Evolutionary conservation across 129 eudicot species (phyloP).

Genomic region (Escallonia herrerae): DNA sequence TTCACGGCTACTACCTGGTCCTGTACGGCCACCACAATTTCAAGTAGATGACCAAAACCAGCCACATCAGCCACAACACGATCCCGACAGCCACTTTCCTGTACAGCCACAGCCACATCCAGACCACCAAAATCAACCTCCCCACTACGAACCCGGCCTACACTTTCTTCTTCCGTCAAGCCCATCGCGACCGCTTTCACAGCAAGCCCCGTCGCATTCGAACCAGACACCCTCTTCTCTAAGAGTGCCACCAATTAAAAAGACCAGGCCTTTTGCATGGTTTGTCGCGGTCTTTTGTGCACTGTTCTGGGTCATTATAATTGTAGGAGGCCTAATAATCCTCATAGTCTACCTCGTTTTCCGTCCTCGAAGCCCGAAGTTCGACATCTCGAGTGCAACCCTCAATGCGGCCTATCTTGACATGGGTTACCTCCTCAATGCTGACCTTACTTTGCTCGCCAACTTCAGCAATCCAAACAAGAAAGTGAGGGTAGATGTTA

Average conservation of each 20-base stretch:
- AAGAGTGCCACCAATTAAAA: constrained; percentile 26
- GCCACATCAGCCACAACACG: too few species aligned
- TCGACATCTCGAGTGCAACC: constrained; percentile 58
- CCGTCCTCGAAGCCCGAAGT: constrained; percentile 72
- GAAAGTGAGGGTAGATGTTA: constrained; percentile 62
- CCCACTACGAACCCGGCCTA: too few species aligned
- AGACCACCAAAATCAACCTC: constrained; percentile 16
- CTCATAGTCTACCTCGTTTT: constrained; percentile 59
- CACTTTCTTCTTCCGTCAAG: too few species aligned
- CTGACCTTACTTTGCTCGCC: constrained; percentile 62
- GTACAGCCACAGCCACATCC: too few species aligned
- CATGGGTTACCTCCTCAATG: constrained; percentile 75
- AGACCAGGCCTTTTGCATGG: constrained; percentile 60
- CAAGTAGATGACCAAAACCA: constrained; percentile 8
- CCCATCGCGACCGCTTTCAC: too few species aligned
- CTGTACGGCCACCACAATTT: constrained; percentile 22
- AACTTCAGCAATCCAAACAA: constrained; percentile 90
- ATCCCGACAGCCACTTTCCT: too few species aligned
- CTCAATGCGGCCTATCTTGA: constrained; percentile 89
- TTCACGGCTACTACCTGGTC: constrained; percentile 15
- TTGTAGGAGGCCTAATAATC: constrained; percentile 67
- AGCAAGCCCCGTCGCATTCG: too few species aligned
- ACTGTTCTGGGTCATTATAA: constrained; percentile 73
- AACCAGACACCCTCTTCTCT: constrained; percentile 16
- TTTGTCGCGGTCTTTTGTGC: constrained; percentile 57